A percentile compares a stretch with the other conserved stretches of the same genome.
These are phyloP conservation scores for Toxicodendron radicans DNA, from an alignment of 345 rosid species.

Conservation along the genomic window DNA sequence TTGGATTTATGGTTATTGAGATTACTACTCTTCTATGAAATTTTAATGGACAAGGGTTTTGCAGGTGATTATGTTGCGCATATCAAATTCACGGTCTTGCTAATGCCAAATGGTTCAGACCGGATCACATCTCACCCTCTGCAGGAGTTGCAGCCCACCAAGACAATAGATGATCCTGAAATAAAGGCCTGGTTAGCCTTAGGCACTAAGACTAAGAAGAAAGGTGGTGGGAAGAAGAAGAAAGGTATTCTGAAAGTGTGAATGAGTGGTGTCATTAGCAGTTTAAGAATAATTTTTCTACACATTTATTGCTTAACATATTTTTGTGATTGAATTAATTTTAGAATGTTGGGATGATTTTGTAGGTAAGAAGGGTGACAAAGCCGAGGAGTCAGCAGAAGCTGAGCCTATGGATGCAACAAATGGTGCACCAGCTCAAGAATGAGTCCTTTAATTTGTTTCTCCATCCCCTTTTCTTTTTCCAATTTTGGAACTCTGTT, in stretches of 20 bases:
- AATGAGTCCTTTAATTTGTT: constrained; percentile 18
- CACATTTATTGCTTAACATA: too few species aligned
- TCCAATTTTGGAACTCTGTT: constrained; percentile 54
- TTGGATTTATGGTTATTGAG: neutral
- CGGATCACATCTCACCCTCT: constrained; percentile 74
- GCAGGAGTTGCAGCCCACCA: constrained; percentile 78
- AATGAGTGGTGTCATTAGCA: neutral
- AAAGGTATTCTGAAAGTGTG: constrained; percentile 50
- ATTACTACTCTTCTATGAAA: too few species aligned
- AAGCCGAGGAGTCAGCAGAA: constrained; percentile 54
- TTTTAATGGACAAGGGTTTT: neutral
- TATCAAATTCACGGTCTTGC: constrained; percentile 83
- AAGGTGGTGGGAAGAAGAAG: constrained; percentile 98
- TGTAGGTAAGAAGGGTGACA: constrained; percentile 80
- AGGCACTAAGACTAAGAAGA: constrained; percentile 89
- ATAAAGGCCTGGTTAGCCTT: constrained; percentile 96
- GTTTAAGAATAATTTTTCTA: too few species aligned
- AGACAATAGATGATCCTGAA: constrained; percentile 81
- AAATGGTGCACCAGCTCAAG: constrained; percentile 44
- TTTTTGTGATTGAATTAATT: too few species aligned
- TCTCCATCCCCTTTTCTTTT: constrained; percentile 2
- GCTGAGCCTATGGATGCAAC: constrained; percentile 66
- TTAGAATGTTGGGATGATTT: too few species aligned
- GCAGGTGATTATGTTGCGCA: constrained; percentile 91
- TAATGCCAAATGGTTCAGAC: constrained; percentile 98